Conservation (phyloP, 2,329 filamentous ascomycete species). For the Fusarium sp. region DNA sequence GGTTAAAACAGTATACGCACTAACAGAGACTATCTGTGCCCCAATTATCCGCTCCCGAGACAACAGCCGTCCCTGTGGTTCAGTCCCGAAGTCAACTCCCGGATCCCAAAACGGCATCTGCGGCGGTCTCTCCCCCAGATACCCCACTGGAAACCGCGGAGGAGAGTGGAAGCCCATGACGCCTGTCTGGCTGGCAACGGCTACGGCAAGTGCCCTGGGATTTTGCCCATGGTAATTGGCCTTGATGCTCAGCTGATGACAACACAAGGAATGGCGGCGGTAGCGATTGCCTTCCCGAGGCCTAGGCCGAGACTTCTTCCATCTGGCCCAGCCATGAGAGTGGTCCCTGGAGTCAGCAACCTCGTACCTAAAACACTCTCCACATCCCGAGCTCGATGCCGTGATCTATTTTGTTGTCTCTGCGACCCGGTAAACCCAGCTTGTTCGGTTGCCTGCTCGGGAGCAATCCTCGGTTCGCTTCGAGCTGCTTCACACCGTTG, state of each 20-base stretch:
- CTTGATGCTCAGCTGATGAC: neutral
- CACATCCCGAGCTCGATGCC: constrained; percentile 35
- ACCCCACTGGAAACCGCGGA: constrained; percentile 31
- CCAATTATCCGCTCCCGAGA: constrained; percentile 30
- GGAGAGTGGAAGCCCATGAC: constrained; percentile 30
- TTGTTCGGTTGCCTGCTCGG: neutral
- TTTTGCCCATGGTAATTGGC: constrained; percentile 19
- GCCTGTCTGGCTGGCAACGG: constrained; percentile 11
- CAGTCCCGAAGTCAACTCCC: constrained; percentile 45
- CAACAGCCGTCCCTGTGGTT: constrained; percentile 38
- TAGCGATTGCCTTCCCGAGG: neutral
- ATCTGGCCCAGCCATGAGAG: constrained; percentile 7
- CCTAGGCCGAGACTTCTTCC: constrained; percentile 1
- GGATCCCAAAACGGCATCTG: constrained; percentile 40
- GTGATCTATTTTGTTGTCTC: constrained; percentile 5
- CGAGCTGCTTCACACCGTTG: constrained; percentile 16
- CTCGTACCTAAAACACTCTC: constrained; percentile 8
- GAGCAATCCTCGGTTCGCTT: constrained; percentile 27
- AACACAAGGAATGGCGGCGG: constrained; percentile 3
- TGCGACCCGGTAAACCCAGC: neutral
- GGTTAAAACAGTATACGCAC: neutral
- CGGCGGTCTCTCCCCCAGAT: constrained; percentile 40
- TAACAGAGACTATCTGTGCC: constrained; percentile 13
- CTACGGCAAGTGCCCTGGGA: constrained; percentile 7
- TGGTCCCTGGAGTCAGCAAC: constrained; percentile 12